Evolutionary conservation across 2,329 filamentous ascomycete species (phyloP).

Genomic region (Bipolaris zeicola): DNA sequence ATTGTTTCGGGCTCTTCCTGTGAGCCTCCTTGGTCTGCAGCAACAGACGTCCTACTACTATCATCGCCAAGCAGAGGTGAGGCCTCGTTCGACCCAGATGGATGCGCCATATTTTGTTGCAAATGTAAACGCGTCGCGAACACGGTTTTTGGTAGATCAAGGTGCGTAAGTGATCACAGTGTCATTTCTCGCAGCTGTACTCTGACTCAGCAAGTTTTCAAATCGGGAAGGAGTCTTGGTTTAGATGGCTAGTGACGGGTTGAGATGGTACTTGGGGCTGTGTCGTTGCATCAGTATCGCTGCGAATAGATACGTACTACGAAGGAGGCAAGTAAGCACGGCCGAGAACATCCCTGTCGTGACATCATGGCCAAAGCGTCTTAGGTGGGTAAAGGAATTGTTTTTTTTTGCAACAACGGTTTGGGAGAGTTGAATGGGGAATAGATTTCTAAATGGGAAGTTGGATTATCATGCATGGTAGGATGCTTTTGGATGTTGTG

Average conservation of each 20-base stretch:
- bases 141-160: background rate
- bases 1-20: background rate
- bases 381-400: background rate
- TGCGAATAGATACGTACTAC: background rate
- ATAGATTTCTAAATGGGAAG: background rate
- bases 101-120: conserved; percentile 8
- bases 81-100: conserved; percentile 1
- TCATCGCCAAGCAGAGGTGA: conserved; percentile 11
- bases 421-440: background rate
- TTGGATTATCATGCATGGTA: background rate
- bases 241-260: background rate
- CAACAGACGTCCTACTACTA: background rate
- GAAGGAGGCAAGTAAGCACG: background rate
- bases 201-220: too few species aligned
- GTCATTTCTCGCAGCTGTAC: background rate
- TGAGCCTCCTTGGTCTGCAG: background rate
- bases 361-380: conserved; percentile 6
- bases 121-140: conserved; percentile 1
- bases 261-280: background rate
- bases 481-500: background rate
- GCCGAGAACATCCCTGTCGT: conserved; percentile 10
- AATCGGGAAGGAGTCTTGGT: background rate
- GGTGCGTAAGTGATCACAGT: background rate
- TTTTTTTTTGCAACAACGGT: background rate
- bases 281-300: conserved; percentile 13